Percentiles rank a stretch among this genome's conserved stretches.
phyloP scores from a whole-genome alignment of 2,329 filamentous ascomycete species.

The Fusarium guadeloupense region DNA sequence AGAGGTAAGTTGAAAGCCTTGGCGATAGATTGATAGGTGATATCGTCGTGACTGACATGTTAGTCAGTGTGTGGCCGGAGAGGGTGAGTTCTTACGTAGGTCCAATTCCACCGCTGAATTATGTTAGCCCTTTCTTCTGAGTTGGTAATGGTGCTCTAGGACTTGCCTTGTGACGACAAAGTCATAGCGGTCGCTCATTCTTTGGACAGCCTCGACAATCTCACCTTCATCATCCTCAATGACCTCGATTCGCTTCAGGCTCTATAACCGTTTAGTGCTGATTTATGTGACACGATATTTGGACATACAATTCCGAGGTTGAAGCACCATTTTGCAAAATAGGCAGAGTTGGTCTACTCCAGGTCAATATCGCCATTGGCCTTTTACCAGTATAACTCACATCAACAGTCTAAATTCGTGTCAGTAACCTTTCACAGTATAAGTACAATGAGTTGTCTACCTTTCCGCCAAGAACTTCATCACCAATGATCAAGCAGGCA shows the following conservation, averaged over 20 bases:
- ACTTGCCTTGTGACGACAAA: conserved; percentile 86
- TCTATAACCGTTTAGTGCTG: conserved; percentile 50
- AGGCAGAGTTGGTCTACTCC: conserved; percentile 69
- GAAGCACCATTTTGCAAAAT: conserved; percentile 73
- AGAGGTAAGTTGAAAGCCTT: conserved; percentile 85
- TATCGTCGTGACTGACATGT: conserved; percentile 84
- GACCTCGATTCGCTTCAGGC: conserved; percentile 87
- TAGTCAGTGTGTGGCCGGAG: conserved; percentile 13
- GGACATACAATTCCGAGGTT: conserved; percentile 64
- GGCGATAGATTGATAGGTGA: conserved; percentile 93
- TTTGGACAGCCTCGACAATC: conserved; percentile 84
- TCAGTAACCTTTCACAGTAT: conserved; percentile 21
- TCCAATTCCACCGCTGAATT: conserved; percentile 83
- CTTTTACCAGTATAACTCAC: conserved; percentile 43
- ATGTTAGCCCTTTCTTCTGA: conserved; percentile 10
- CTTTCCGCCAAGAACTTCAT: conserved; percentile 95
- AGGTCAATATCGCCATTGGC: conserved; percentile 26
- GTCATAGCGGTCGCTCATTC: conserved; percentile 91
- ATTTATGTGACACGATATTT: not conserved
- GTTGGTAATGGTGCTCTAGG: not conserved
- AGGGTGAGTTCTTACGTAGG: conserved; percentile 72
- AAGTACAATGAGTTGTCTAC: conserved; percentile 54
- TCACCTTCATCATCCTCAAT: conserved; percentile 92
- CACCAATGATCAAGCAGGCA: conserved; percentile 94
- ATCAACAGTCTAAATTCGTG: conserved; percentile 49